phyloP scores from a whole-genome alignment of 208 protist species.

The Entamoeba moshkovskii region DNA sequence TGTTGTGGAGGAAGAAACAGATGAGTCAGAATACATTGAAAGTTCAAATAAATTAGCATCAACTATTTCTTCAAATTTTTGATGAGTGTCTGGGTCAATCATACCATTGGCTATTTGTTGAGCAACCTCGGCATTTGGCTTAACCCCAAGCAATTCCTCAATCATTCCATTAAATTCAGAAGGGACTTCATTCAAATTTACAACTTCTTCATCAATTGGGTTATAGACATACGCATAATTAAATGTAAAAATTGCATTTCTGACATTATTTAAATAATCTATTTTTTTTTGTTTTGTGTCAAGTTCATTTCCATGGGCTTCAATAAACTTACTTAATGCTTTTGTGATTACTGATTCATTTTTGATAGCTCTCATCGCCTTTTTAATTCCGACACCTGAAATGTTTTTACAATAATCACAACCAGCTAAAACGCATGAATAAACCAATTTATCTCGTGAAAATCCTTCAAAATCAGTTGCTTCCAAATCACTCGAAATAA shows the following conservation, averaged over 20 bases:
- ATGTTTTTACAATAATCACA: slow-evolving; percentile 84
- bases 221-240: neutral
- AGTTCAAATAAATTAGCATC: neutral
- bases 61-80: neutral
- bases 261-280: neutral
- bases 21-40: neutral
- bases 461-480: neutral
- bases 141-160: neutral
- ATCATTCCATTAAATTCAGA: neutral
- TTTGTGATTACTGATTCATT: slow-evolving; percentile 33
- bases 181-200: neutral
- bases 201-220: neutral
- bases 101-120: neutral
- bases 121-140: neutral
- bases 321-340: neutral
- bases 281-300: neutral
- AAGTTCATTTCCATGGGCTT: neutral
- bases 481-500: neutral
- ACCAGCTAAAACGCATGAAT: slow-evolving; percentile 73
- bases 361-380: slow-evolving; percentile 53
- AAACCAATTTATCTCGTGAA: neutral
- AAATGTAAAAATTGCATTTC: neutral
- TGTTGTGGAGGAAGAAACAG: neutral
- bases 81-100: neutral
- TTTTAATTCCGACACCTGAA: slow-evolving; percentile 70